Evolutionary conservation across 495 filamentous ascomycete genomes (phyloP).

Genomic region (Penicillium bialowiezense): DNA sequence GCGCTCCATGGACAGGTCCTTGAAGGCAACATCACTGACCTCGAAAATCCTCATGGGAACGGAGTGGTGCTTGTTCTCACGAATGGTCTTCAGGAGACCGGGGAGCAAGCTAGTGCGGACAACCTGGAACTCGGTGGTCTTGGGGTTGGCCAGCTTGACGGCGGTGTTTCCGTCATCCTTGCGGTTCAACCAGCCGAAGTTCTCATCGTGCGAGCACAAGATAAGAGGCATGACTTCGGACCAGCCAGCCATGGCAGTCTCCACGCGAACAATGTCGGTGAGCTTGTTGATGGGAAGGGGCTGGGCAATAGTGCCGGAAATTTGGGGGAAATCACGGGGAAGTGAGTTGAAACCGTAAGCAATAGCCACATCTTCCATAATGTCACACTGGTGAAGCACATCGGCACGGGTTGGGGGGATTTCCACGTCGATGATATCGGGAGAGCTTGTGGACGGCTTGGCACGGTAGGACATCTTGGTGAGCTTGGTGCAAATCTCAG

Average conservation of each 20-base stretch:
- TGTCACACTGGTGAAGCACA: slow-evolving; percentile 92
- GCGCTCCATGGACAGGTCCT: slow-evolving; percentile 73
- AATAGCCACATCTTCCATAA: slow-evolving; percentile 98
- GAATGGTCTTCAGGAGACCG: slow-evolving; percentile 88
- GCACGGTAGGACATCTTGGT: slow-evolving; percentile 83
- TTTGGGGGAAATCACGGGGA: slow-evolving; percentile 76
- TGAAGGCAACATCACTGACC: slow-evolving; percentile 86
- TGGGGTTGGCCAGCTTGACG: slow-evolving; percentile 89
- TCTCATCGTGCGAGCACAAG: slow-evolving; percentile 97
- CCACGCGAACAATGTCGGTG: slow-evolving; percentile 82
- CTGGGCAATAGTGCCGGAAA: slow-evolving; percentile 78
- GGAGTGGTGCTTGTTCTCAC: slow-evolving; percentile 88
- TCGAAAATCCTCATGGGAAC: slow-evolving; percentile 94
- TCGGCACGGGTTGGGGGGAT: slow-evolving; percentile 90
- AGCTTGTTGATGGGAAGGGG: slow-evolving; percentile 93
- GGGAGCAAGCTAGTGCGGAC: slow-evolving; percentile 88
- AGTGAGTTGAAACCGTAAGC: slow-evolving; percentile 96
- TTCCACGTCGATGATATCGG: slow-evolving; percentile 69
- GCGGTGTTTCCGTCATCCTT: slow-evolving; percentile 83
- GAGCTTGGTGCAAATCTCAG: slow-evolving; percentile 71
- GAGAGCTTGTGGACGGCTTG: slow-evolving; percentile 61
- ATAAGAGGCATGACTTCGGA: slow-evolving; percentile 94
- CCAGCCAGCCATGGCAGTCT: slow-evolving; percentile 95
- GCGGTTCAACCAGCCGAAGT: slow-evolving; percentile 94
- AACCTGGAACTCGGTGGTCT: slow-evolving; percentile 94